These are phyloP conservation scores for Pichia rugopelliculosa DNA, from an alignment of 805 yeast genomes.

Conservation along the genomic window DNA sequence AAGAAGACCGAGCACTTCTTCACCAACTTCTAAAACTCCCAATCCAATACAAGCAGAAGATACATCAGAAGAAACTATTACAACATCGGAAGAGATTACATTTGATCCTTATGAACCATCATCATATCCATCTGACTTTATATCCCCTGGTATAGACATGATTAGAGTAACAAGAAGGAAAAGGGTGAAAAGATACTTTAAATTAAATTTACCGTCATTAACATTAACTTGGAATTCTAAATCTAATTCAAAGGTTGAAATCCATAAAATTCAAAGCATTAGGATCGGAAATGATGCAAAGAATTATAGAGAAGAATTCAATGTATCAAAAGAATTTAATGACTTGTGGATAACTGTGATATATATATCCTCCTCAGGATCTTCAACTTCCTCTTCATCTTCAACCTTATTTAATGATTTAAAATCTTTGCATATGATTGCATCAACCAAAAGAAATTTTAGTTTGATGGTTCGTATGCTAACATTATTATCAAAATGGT, in stretches of 20 bases:
- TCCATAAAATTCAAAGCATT: conserved; percentile 60
- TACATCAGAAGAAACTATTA: not conserved
- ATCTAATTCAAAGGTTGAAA: conserved; percentile 35
- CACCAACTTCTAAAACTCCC: not conserved
- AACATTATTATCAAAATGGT: conserved; percentile 38
- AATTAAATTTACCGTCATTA: conserved; percentile 49
- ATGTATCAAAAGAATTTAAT: conserved; percentile 57
- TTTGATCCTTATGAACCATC: conserved; percentile 7
- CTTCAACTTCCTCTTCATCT: conserved; percentile 29
- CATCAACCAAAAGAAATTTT: conserved; percentile 43
- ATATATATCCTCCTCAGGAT: conserved; percentile 35
- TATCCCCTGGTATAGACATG: conserved; percentile 45
- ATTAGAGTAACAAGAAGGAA: conserved; percentile 67
- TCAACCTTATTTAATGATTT: conserved; percentile 38
- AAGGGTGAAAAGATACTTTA: conserved; percentile 49
- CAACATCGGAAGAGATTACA: not conserved
- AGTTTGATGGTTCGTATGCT: conserved; percentile 50
- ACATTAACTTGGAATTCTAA: conserved; percentile 51
- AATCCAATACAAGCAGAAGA: not conserved
- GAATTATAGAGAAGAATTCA: conserved; percentile 80
- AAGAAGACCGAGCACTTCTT: not conserved
- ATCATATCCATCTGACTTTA: not conserved
- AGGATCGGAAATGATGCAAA: conserved; percentile 61
- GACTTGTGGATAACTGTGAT: conserved; percentile 75
- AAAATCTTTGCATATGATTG: conserved; percentile 74